Evolutionary conservation across 371 early-diverging fungal species (phyloP).

Genomic region (Actinomucor elegans): DNA sequence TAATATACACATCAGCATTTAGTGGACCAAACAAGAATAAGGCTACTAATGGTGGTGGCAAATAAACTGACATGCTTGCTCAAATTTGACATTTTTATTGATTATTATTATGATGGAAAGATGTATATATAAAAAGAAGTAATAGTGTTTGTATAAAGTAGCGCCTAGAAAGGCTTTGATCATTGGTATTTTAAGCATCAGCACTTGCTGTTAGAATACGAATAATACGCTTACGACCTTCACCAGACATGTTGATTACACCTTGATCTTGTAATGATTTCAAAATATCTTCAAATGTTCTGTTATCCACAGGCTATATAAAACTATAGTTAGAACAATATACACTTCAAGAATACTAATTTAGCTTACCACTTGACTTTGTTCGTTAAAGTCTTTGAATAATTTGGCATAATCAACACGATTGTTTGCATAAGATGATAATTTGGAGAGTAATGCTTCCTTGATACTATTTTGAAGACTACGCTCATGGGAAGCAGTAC

Average conservation of each 20-base stretch:
- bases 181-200: constrained; percentile 6
- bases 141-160: too few relatives aligned
- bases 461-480: constrained; percentile 50
- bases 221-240: constrained; percentile 40
- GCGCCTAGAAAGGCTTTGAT: too few relatives aligned
- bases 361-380: constrained; percentile 53
- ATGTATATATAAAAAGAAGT: too few relatives aligned
- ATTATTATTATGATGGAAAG: too few relatives aligned
- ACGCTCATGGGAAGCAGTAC: constrained; percentile 64
- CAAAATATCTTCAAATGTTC: constrained; percentile 41
- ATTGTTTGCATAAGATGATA: constrained; percentile 34
- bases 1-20: too few relatives aligned
- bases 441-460: constrained; percentile 42
- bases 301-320: constrained; percentile 35
- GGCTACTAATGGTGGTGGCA: too few relatives aligned
- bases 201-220: constrained; percentile 16
- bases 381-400: constrained; percentile 49
- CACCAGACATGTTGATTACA: constrained; percentile 33
- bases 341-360: neutral
- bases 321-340: neutral
- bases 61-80: too few relatives aligned
- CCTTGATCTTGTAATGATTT: constrained; percentile 37
- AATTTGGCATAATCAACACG: constrained; percentile 41
- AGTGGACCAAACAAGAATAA: too few relatives aligned
- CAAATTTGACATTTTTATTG: too few relatives aligned